Evolutionary conservation across 2,329 filamentous ascomycete genomes (phyloP).

Genomic region (Colletotrichum sp.): DNA sequence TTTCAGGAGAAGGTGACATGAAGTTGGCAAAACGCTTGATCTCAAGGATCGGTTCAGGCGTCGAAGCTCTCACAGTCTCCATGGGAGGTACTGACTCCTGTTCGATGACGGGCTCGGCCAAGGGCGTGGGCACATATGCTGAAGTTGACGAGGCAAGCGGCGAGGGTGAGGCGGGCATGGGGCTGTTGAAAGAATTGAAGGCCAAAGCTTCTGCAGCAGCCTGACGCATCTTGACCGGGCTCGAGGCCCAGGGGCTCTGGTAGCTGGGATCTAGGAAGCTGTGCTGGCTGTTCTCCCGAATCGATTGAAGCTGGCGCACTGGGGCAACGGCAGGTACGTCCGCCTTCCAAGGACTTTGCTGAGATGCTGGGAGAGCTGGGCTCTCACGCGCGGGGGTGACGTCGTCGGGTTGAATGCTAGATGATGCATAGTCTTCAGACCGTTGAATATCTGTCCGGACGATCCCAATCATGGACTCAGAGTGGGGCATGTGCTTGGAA

Average conservation of each 20-base stretch:
- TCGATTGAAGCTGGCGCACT: background rate
- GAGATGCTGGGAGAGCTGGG: background rate
- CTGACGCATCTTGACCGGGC: conserved; percentile 8
- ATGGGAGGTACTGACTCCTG: conserved; percentile 26
- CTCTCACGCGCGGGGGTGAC: background rate
- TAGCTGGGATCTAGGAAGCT: background rate
- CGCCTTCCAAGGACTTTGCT: conserved; percentile 14
- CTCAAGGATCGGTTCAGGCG: conserved; percentile 52
- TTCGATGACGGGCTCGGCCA: conserved; percentile 9
- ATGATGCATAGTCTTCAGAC: background rate
- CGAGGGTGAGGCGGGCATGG: background rate
- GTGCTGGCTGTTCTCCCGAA: background rate
- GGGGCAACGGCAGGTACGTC: background rate
- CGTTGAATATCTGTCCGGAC: background rate
- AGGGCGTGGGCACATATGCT: background rate
- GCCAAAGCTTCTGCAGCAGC: background rate
- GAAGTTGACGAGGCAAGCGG: background rate
- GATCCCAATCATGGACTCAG: background rate
- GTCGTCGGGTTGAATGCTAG: background rate
- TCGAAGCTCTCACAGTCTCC: conserved; percentile 35
- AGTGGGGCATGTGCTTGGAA: background rate
- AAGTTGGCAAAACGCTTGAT: conserved; percentile 59
- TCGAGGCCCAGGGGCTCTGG: conserved; percentile 24
- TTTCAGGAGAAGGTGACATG: conserved; percentile 53
- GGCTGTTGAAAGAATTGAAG: background rate